Conservation (phyloP, 768 basidiomycete genomes). For the Butyriboletus loyo region DNA sequence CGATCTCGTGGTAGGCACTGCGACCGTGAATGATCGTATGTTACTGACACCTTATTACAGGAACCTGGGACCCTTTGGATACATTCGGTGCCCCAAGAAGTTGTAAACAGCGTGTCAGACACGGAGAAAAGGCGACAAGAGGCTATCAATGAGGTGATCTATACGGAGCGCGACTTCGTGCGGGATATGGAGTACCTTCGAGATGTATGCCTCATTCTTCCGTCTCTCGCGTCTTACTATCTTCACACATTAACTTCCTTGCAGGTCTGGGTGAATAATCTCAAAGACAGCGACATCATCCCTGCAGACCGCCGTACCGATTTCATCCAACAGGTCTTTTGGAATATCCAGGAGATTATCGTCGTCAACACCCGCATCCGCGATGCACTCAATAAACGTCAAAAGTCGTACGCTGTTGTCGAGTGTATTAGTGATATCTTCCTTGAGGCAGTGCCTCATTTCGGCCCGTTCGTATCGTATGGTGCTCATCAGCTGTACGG, state of each 20-base stretch:
- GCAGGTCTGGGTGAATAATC: constrained; percentile 86
- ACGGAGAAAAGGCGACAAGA: constrained; percentile 95
- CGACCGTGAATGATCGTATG: background rate
- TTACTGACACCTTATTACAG: constrained; percentile 34
- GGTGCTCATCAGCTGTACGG: constrained; percentile 97
- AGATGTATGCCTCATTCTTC: constrained; percentile 58
- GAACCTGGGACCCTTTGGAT: constrained; percentile 91
- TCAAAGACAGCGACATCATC: constrained; percentile 75
- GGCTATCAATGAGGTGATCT: constrained; percentile 94
- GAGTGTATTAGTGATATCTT: constrained; percentile 90
- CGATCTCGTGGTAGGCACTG: constrained; percentile 60
- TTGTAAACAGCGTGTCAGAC: constrained; percentile 89
- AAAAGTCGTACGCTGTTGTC: constrained; percentile 93
- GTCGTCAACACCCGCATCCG: constrained; percentile 88
- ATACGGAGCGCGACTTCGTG: constrained; percentile 96
- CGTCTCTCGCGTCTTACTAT: background rate
- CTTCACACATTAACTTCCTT: constrained; percentile 3
- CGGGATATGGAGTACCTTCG: constrained; percentile 97
- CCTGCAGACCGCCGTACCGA: constrained; percentile 72
- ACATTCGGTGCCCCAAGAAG: constrained; percentile 92
- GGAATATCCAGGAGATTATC: constrained; percentile 95
- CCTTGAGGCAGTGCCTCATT: constrained; percentile 80
- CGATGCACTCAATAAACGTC: constrained; percentile 90
- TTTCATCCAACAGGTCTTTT: constrained; percentile 93
- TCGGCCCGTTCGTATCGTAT: constrained; percentile 91